Evolutionary conservation across 140 eudicot species (phyloP), one percentile per base, ranked within the genome.

Genomic region (Bidens hawaiensis): DNA sequence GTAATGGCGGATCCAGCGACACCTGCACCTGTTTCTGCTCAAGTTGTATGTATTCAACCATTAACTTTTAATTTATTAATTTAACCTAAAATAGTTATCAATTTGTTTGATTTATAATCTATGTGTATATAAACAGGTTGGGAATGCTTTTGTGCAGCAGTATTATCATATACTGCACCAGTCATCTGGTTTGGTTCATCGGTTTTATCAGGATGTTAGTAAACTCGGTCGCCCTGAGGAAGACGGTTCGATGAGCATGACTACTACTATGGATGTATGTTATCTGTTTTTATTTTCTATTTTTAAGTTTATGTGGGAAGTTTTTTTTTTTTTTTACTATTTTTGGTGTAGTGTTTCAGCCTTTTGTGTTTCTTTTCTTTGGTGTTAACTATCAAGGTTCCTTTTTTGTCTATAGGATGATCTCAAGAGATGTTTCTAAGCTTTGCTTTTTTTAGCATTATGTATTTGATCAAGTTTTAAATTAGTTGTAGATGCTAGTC

Each of bases 141-240:
- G 93, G 28, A 65, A 85, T 46, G 96, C 95, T 7, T 90, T 90
- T 52, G 97, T 88, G 60, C 71, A 73, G 63, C 97, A 90, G 75
- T 90, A 87, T 34, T 90, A 90, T 67, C 78, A 76, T 21, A 82
- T 90, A 75, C 86, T 86, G 68, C 85, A 87, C 62, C 86, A 78
- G 59, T 91, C 99, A 18, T 95, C 99, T 36, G 91, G 63, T 15
- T 69, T 82, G 3, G 93, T 85, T 59, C 75, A 82, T 65, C 76
- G 84, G 22, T 91, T 91, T 68, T 91, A 91, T 58, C 93, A 87
- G 80, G 99, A 85, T 38, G 50, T 38, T 15, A 91, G 99, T 66
- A 80, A 69, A 52, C 78, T 91, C 62, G 90, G 97, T 54, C 97
- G 96, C 19, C 88, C 88, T 1, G 95, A 83, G 41, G 89, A 74